phyloP scores from a whole-genome alignment of 148 eudicot species.

The Cornus suecica region DNA sequence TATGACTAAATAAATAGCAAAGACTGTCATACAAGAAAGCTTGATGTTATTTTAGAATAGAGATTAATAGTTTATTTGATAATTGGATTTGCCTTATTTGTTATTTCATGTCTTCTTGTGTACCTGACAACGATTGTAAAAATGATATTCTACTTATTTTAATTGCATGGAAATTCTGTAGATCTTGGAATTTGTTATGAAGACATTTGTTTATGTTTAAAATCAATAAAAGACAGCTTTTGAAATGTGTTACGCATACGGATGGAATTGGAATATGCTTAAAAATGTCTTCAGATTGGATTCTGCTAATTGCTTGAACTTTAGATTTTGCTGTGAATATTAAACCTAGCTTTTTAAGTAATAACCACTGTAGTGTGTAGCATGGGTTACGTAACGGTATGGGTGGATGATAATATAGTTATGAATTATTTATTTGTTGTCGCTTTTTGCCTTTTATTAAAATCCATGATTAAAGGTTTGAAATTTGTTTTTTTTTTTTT shows the following conservation, averaged over 20 bases:
- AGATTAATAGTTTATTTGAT: conserved; percentile 5
- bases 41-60: neutral
- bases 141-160: neutral
- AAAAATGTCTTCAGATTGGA: neutral
- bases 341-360: neutral
- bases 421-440: too few relatives aligned
- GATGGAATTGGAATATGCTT: neutral
- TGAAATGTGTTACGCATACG: neutral
- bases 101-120: neutral
- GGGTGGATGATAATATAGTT: too few relatives aligned
- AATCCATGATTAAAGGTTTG: too few relatives aligned
- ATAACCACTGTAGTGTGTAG: neutral
- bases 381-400: too few relatives aligned
- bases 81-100: conserved; percentile 8
- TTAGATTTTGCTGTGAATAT: neutral
- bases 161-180: neutral
- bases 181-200: neutral
- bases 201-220: neutral
- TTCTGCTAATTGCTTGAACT: neutral
- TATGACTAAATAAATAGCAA: conserved; percentile 6
- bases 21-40: conserved; percentile 14
- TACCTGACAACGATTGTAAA: conserved; percentile 20
- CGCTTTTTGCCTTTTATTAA: too few relatives aligned
- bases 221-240: too few relatives aligned
- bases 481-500: too few relatives aligned